Conservation (phyloP, 202 grass and related monocot species). For the Panicum hallii region DNA sequence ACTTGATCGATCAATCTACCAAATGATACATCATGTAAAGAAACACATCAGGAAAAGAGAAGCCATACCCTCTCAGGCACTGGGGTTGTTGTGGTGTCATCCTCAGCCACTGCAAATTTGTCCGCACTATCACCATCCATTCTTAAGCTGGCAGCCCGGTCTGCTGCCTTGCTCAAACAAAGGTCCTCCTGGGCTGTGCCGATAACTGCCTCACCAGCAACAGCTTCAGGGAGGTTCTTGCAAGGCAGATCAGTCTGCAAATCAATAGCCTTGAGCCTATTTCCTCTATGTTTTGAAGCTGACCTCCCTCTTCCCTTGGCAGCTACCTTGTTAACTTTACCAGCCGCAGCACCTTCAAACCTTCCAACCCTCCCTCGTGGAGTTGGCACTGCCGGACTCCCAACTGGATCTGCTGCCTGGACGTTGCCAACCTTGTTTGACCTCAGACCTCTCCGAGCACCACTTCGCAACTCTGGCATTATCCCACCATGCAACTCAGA, state of each 20-base stretch:
- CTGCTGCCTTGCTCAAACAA: conserved; percentile 46
- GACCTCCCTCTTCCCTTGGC: conserved; percentile 47
- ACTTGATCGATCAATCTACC: not conserved
- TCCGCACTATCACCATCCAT: conserved; percentile 74
- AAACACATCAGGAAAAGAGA: not conserved
- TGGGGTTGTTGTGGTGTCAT: conserved; percentile 56
- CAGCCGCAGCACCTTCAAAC: conserved; percentile 48
- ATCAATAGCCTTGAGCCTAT: conserved; percentile 44
- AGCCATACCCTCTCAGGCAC: conserved; percentile 73
- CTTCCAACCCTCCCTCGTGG: conserved; percentile 49
- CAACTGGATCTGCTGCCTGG: conserved; percentile 45
- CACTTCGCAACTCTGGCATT: conserved; percentile 79
- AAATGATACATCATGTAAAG: conserved; percentile 9
- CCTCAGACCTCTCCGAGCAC: conserved; percentile 61
- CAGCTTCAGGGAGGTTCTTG: conserved; percentile 20
- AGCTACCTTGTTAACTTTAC: conserved; percentile 53
- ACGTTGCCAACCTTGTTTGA: conserved; percentile 57
- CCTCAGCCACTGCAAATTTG: conserved; percentile 65
- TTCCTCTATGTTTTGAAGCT: conserved; percentile 45
- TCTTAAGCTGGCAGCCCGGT: conserved; percentile 35
- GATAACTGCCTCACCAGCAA: conserved; percentile 30
- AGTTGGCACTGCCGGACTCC: conserved; percentile 38
- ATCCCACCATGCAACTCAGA: conserved; percentile 69
- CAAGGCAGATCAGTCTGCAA: conserved; percentile 50
- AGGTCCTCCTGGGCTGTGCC: conserved; percentile 47